Conservation (phyloP, 164 flowering plant species). For the Euptelea pleiosperma region DNA sequence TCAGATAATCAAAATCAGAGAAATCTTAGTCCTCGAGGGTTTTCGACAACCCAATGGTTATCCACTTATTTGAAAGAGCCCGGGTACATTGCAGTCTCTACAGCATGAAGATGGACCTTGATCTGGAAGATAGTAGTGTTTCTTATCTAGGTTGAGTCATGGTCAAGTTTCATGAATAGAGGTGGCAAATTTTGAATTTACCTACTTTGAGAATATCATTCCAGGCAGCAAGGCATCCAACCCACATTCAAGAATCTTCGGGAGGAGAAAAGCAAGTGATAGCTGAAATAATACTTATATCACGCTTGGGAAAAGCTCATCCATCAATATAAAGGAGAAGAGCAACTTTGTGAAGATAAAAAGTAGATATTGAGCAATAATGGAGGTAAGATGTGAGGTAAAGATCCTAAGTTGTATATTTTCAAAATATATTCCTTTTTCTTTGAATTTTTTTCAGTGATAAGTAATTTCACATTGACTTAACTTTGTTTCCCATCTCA, state of each 20-base stretch:
- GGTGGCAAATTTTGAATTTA: not conserved
- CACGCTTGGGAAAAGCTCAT: not conserved
- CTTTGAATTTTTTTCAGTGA: no score
- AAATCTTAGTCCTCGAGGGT: not conserved
- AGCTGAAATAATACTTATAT: not conserved
- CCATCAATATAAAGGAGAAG: not conserved
- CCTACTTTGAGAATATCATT: no score
- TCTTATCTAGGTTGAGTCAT: not conserved
- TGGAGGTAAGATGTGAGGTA: no score
- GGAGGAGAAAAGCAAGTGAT: not conserved
- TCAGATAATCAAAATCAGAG: not conserved
- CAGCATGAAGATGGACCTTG: not conserved
- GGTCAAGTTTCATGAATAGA: not conserved
- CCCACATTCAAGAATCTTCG: not conserved
- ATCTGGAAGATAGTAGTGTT: not conserved
- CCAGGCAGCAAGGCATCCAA: not conserved
- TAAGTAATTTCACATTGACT: no score
- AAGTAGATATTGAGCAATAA: no score
- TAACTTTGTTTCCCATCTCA: no score
- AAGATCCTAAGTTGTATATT: no score
- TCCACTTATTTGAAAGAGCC: slow-evolving; percentile 3
- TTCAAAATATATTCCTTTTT: no score
- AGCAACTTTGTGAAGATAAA: no score
- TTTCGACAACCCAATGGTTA: not conserved
- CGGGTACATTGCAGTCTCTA: not conserved